Conservation (phyloP, 2,329 filamentous ascomycete genomes). For the Pseudocercospora vitis region DNA sequence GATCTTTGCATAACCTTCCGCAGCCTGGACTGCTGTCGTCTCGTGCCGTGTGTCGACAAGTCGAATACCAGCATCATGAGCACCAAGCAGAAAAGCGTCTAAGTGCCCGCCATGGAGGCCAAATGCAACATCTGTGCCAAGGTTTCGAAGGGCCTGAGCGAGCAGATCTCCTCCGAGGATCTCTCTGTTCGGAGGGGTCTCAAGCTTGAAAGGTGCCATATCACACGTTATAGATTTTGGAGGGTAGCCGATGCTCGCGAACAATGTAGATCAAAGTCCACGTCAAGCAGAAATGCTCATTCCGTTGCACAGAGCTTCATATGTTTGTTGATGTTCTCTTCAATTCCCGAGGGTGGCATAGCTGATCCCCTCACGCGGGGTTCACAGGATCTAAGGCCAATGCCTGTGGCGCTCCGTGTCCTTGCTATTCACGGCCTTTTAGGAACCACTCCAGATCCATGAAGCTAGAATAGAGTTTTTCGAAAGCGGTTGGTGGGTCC, state of each 20-base stretch:
- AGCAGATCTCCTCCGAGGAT: constrained; percentile 49
- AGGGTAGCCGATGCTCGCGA: too few species aligned
- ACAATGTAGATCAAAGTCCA: too few species aligned
- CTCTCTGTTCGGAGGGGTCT: constrained; percentile 41
- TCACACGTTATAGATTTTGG: too few species aligned
- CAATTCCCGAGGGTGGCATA: constrained; percentile 14
- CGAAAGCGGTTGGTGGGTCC: not conserved
- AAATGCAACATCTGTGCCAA: constrained; percentile 48
- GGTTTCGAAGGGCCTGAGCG: constrained; percentile 45
- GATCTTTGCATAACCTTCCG: constrained; percentile 49
- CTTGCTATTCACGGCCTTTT: not conserved
- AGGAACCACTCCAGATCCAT: constrained; percentile 1
- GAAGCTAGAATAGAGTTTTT: not conserved
- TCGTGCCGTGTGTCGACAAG: constrained; percentile 51
- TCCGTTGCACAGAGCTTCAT: not conserved
- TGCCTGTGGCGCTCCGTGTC: not conserved
- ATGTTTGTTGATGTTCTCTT: not conserved
- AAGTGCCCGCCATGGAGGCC: constrained; percentile 52
- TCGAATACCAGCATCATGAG: constrained; percentile 42
- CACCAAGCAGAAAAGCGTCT: constrained; percentile 51
- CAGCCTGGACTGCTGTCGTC: constrained; percentile 50
- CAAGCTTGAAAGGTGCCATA: constrained; percentile 31
- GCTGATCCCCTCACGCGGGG: constrained; percentile 11
- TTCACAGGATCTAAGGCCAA: not conserved
- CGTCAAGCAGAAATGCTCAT: too few species aligned